A percentile compares a stretch with the other conserved stretches of the same genome.
phyloP scores from a whole-genome alignment of 768 basidiomycete genomes.

The Lactifluus pinguis region DNA sequence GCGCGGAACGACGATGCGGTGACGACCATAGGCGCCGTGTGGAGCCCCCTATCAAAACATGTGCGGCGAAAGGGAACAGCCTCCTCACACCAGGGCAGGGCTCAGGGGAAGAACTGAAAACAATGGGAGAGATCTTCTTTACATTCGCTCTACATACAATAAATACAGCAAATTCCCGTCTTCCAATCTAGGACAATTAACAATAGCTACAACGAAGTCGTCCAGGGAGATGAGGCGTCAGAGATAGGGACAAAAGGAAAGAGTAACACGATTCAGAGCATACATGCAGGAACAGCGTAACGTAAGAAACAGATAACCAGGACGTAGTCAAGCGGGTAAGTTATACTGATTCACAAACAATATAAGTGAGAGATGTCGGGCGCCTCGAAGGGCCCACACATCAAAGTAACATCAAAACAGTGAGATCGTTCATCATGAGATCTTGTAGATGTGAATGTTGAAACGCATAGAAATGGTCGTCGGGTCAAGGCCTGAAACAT shows the following conservation, averaged over 20 bases:
- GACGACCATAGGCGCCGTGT: too few relatives aligned
- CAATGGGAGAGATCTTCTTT: background rate
- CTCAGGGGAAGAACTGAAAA: too few relatives aligned
- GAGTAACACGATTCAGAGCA: background rate
- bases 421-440: background rate
- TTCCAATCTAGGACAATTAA: slow-evolving; percentile 12
- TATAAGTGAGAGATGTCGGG: background rate
- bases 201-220: slow-evolving; percentile 15
- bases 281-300: slow-evolving; percentile 2
- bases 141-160: slow-evolving; percentile 17
- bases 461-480: background rate
- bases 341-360: background rate
- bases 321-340: background rate
- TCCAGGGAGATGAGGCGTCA: slow-evolving; percentile 1
- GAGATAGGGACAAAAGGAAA: background rate
- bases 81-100: too few relatives aligned
- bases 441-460: background rate
- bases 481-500: background rate
- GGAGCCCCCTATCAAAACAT: too few relatives aligned
- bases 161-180: slow-evolving; percentile 15
- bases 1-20: too few relatives aligned
- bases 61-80: too few relatives aligned
- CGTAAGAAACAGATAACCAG: background rate
- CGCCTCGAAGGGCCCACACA: background rate
- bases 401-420: slow-evolving; percentile 2